A percentile compares a stretch with the other conserved stretches of the same genome.
Evolutionary conservation across 2,329 filamentous ascomycete species (phyloP).

Genomic region (Ramularia endophylla): DNA sequence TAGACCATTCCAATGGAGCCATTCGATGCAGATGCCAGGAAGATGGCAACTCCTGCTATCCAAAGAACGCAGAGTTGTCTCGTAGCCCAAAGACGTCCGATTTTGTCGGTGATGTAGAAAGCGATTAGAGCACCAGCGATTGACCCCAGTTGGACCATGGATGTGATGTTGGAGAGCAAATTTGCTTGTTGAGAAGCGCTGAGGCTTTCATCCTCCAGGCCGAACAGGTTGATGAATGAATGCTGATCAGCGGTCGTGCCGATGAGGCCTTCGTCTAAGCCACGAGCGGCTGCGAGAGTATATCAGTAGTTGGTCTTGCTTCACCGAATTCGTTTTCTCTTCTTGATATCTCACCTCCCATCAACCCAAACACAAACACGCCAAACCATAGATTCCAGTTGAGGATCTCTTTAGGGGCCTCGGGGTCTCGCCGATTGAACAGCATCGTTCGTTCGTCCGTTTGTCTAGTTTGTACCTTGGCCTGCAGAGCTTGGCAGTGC

Average conservation of each 20-base stretch:
- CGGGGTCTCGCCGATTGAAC: constrained; percentile 40
- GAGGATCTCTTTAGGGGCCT: constrained; percentile 63
- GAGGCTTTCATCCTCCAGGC: constrained; percentile 48
- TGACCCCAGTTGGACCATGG: constrained; percentile 76
- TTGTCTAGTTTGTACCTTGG: neutral
- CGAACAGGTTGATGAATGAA: constrained; percentile 56
- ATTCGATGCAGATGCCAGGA: constrained; percentile 41
- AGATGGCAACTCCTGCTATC: constrained; percentile 30
- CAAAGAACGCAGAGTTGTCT: constrained; percentile 25
- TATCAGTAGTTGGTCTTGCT: neutral
- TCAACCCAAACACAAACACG: constrained; percentile 42
- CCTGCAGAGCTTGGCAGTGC: constrained; percentile 6
- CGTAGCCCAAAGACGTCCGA: constrained; percentile 28
- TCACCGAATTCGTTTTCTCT: neutral
- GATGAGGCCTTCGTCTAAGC: constrained; percentile 72
- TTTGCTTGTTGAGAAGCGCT: constrained; percentile 58
- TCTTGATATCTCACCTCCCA: constrained; percentile 17
- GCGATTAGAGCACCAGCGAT: constrained; percentile 63
- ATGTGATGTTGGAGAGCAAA: constrained; percentile 57
- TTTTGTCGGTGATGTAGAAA: constrained; percentile 28
- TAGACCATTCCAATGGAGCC: constrained; percentile 30
- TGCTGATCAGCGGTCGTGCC: constrained; percentile 50
- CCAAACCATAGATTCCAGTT: constrained; percentile 78
- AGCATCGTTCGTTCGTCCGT: constrained; percentile 1
- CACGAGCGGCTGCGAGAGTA: neutral